phyloP scores from a whole-genome alignment of 495 filamentous ascomycete genomes.

The Hypomontagnella submonticulosa region DNA sequence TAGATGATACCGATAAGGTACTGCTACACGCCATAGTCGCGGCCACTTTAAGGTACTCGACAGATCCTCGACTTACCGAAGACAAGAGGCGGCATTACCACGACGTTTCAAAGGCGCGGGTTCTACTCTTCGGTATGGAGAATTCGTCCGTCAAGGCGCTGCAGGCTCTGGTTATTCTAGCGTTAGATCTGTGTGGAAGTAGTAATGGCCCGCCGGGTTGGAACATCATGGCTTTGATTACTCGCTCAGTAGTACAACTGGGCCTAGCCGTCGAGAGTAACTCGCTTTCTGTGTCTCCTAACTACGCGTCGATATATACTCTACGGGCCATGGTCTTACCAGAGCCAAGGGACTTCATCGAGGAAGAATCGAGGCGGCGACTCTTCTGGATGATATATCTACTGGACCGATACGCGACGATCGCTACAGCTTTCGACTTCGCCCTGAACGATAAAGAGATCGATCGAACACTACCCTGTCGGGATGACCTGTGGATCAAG shows the following conservation, averaged over 20 bases:
- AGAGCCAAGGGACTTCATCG: slow-evolving; percentile 84
- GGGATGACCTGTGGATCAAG: slow-evolving; percentile 84
- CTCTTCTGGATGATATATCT: slow-evolving; percentile 95
- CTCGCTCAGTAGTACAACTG: slow-evolving; percentile 84
- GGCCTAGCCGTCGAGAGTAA: slow-evolving; percentile 83
- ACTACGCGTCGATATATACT: slow-evolving; percentile 85
- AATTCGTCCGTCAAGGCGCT: slow-evolving; percentile 88
- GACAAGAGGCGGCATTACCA: slow-evolving; percentile 78
- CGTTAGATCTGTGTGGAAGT: slow-evolving; percentile 79
- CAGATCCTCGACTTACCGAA: slow-evolving; percentile 75
- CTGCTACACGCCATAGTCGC: slow-evolving; percentile 88
- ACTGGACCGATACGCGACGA: slow-evolving; percentile 86
- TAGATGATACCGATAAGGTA: slow-evolving; percentile 84
- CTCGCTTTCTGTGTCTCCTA: slow-evolving; percentile 76
- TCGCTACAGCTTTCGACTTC: slow-evolving; percentile 91
- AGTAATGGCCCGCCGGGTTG: slow-evolving; percentile 88
- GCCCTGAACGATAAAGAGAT: slow-evolving; percentile 88
- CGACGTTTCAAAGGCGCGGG: slow-evolving; percentile 82
- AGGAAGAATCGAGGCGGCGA: slow-evolving; percentile 83
- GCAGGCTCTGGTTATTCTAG: slow-evolving; percentile 85
- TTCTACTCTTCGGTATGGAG: slow-evolving; percentile 84
- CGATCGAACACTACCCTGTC: slow-evolving; percentile 84
- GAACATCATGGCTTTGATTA: slow-evolving; percentile 89
- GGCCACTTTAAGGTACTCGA: slow-evolving; percentile 84
- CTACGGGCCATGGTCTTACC: slow-evolving; percentile 82